These are phyloP conservation scores for Suillus alpinus DNA, from an alignment of 768 basidiomycete genomes.

Conservation along the genomic window DNA sequence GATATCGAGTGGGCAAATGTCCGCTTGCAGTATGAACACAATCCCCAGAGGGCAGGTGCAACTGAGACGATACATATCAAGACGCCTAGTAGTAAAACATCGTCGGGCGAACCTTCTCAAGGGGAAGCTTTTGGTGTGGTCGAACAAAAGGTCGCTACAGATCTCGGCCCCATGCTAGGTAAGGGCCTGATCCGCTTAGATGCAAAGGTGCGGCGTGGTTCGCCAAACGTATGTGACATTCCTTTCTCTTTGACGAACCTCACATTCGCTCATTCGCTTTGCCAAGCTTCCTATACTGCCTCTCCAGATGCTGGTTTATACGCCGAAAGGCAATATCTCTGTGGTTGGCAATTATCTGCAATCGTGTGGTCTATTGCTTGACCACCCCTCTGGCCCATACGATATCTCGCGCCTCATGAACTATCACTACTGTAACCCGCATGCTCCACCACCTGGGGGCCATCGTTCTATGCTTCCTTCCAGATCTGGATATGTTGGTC, in stretches of 20 bases:
- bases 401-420: conserved; percentile 56
- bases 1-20: conserved; percentile 70
- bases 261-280: conserved; percentile 14
- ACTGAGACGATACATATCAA: conserved; percentile 80
- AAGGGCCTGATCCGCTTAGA: conserved; percentile 82
- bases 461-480: conserved; percentile 44
- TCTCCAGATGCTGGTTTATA: conserved; percentile 86
- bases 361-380: conserved; percentile 64
- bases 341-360: conserved; percentile 78
- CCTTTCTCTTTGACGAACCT: conserved; percentile 11
- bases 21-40: conserved; percentile 69
- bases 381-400: conserved; percentile 73
- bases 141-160: conserved; percentile 80
- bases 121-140: conserved; percentile 80
- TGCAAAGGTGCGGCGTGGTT: conserved; percentile 67
- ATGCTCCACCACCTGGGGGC: conserved; percentile 76
- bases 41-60: conserved; percentile 46
- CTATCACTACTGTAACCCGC: conserved; percentile 84
- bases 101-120: conserved; percentile 50
- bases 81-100: conserved; percentile 51
- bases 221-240: conserved; percentile 47
- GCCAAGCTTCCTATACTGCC: conserved; percentile 75
- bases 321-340: conserved; percentile 88
- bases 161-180: conserved; percentile 79
- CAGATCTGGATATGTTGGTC: conserved; percentile 39